Evolutionary conservation across 108 stramenopile genomes (phyloP).

Genomic region (Cyclotella sp.): DNA sequence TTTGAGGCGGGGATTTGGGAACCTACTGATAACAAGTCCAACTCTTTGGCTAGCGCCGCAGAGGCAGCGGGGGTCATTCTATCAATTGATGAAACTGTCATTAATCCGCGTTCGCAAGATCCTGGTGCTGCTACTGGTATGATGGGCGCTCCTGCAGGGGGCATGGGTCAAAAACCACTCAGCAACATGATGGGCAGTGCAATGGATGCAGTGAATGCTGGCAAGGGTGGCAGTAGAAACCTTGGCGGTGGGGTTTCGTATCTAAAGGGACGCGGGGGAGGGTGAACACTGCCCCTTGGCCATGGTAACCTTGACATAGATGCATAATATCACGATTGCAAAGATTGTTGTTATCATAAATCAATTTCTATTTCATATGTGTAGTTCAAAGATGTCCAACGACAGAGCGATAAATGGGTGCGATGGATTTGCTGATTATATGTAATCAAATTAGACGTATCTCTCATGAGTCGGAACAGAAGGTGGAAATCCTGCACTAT

Average conservation of each 20-base stretch:
- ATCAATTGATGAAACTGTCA: slow-evolving; percentile 98
- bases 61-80: slow-evolving; percentile 99
- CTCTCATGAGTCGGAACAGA: too few species aligned
- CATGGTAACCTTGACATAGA: neutral
- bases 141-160: slow-evolving; percentile 61
- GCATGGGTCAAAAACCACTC: slow-evolving; percentile 62
- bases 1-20: slow-evolving; percentile 97
- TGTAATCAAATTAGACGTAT: too few species aligned
- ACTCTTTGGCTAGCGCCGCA: slow-evolving; percentile 90
- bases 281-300: neutral
- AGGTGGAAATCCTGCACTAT: too few species aligned
- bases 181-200: slow-evolving; percentile 88
- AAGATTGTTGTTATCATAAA: too few species aligned
- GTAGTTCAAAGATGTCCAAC: neutral
- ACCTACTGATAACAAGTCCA: slow-evolving; percentile 96
- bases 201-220: slow-evolving; percentile 85
- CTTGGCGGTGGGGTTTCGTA: slow-evolving; percentile 86
- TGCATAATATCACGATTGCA: neutral
- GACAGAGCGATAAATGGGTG: too few species aligned
- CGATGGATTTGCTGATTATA: too few species aligned
- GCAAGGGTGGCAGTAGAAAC: slow-evolving; percentile 79
- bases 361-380: too few species aligned
- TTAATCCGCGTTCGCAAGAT: slow-evolving; percentile 94
- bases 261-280: slow-evolving; percentile 83
- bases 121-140: slow-evolving; percentile 78